Percentiles rank a stretch among this genome's conserved stretches.
These are phyloP conservation scores for Moesziomyces globuligerus DNA, from an alignment of 1,284 basidiomycete genomes.

Conservation along the genomic window DNA sequence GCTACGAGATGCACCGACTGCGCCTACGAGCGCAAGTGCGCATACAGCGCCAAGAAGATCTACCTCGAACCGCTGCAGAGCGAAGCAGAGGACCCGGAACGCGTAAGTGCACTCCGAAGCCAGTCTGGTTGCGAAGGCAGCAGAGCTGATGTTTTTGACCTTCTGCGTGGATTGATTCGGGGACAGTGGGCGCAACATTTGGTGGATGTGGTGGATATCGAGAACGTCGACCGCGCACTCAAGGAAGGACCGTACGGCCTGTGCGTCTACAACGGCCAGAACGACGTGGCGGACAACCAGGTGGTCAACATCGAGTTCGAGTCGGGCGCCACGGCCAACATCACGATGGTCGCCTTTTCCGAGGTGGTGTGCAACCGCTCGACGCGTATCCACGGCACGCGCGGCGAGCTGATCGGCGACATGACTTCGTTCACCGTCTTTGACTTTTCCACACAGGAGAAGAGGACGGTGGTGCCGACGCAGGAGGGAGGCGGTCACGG, in stretches of 20 bases:
- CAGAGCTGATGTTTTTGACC: too few relatives aligned
- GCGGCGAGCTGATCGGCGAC: slow-evolving; percentile 36
- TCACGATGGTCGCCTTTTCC: slow-evolving; percentile 37
- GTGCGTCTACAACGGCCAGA: slow-evolving; percentile 41
- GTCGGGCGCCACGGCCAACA: slow-evolving; percentile 28
- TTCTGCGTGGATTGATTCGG: background rate
- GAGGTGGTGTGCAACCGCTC: slow-evolving; percentile 42
- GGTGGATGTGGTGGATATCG: slow-evolving; percentile 30
- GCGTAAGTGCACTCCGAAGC: slow-evolving; percentile 16
- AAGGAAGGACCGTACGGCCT: slow-evolving; percentile 37
- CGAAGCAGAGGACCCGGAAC: slow-evolving; percentile 25
- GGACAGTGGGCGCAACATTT: slow-evolving; percentile 36
- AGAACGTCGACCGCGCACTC: slow-evolving; percentile 29
- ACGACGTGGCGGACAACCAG: slow-evolving; percentile 36
- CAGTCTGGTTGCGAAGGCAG: too few relatives aligned
- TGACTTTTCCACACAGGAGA: slow-evolving; percentile 35
- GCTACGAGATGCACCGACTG: slow-evolving; percentile 37
- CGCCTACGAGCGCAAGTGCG: slow-evolving; percentile 30
- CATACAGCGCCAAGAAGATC: slow-evolving; percentile 40
- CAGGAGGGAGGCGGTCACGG: slow-evolving; percentile 39
- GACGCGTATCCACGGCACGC: slow-evolving; percentile 33
- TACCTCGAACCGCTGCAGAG: slow-evolving; percentile 32
- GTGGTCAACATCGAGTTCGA: slow-evolving; percentile 45
- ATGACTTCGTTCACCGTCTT: slow-evolving; percentile 37
- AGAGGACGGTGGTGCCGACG: slow-evolving; percentile 22